Conservation (phyloP, 306 rosid species). For the Pyrus bretschneideri region DNA sequence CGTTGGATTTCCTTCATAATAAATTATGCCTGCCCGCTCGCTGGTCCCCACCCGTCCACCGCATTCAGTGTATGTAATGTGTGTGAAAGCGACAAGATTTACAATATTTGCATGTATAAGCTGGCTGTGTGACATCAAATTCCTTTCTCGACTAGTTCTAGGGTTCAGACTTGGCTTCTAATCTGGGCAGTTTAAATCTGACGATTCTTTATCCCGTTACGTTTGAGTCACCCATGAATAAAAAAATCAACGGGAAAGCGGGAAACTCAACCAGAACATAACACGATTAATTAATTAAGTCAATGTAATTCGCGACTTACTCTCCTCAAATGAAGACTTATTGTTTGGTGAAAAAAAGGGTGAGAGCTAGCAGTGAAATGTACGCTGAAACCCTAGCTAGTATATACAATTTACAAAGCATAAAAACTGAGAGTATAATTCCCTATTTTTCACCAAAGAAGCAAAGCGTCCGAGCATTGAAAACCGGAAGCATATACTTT, state of each 20-base stretch:
- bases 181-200: not conserved
- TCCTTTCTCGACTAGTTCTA: not conserved
- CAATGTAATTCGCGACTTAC: not conserved
- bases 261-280: not conserved
- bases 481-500: not conserved
- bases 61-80: not conserved
- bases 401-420: not conserved
- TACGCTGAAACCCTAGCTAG: not conserved
- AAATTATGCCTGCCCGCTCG: not conserved
- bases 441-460: not conserved
- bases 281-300: not conserved
- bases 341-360: too few species aligned
- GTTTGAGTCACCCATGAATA: not conserved
- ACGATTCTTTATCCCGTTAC: too few species aligned
- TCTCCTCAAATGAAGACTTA: too few species aligned
- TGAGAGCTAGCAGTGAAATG: not conserved
- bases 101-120: not conserved
- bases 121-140: not conserved
- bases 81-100: not conserved
- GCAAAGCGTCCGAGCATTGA: not conserved
- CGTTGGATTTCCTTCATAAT: constrained; percentile 3
- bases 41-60: constrained; percentile 24
- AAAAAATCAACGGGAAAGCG: too few species aligned
- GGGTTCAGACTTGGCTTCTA: not conserved
- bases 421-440: not conserved